Evolutionary conservation across 805 yeast species (phyloP), one percentile per base, ranked within the genome.

Genomic region (Candida bentonensis): DNA sequence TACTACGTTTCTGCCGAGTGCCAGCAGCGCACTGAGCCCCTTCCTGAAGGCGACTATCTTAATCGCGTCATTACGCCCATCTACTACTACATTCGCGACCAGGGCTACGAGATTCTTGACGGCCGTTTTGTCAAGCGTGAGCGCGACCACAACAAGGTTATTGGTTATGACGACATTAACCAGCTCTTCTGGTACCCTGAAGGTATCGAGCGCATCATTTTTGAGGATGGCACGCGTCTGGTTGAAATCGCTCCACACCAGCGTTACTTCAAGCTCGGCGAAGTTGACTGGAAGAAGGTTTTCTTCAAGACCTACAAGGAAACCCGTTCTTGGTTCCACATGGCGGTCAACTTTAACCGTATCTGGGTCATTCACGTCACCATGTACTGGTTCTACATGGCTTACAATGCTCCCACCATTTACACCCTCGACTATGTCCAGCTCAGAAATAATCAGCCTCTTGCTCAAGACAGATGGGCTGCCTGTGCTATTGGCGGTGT

Each of bases 171-270:
- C 70, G 99, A 92, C 71, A 94, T 92, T 49, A 92, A 92, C 66
- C 99, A 92, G 72, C 74, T 92, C 56, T 92, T 94, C 69, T 92
- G 99, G 99, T 92, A 94, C 67, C 96, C 97, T 41, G 97, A 94
- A 68, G 99, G 98, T 73, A 83, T 92, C 52, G 80, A 94, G 48
- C 81, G 92, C 66, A 88, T 92, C 56, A 75, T 81, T 42, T 76
- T 89, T 57, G 92, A 82, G 61, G 97, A 92, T 61, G 96, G 95
- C 53, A 72, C 95, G 17, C 79, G 95, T 62, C 71, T 92, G 55
- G 84, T 88, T 43, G 97, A 92, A 56, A 68, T 88, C 56, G 94
- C 96, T 28, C 75, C 78, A 47, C 85, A 78, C 57, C 96, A 92
- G 67, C 82, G 99, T 65, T 94, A 78, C 62, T 72, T 78, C 57